Evolutionary conservation across 106 monocot genomes (phyloP).

Genomic region (Apostasia ramifera): DNA sequence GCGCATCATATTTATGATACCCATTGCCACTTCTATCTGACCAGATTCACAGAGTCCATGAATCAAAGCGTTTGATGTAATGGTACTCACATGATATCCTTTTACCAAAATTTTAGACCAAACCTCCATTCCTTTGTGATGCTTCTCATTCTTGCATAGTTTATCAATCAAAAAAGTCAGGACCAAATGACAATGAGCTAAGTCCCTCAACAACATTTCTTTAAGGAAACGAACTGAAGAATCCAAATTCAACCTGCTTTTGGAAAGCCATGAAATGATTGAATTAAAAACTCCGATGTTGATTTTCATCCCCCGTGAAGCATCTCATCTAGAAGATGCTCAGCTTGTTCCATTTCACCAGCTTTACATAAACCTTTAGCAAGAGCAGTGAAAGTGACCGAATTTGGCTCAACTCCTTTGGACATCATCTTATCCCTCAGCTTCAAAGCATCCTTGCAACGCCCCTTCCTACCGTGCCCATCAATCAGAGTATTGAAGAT

Average conservation of each 20-base stretch:
- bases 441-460: slow-evolving; percentile 27
- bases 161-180: slow-evolving; percentile 38
- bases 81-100: slow-evolving; percentile 37
- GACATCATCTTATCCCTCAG: slow-evolving; percentile 52
- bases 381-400: slow-evolving; percentile 61
- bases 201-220: slow-evolving; percentile 54
- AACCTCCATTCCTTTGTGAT: slow-evolving; percentile 38
- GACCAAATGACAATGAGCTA: slow-evolving; percentile 46
- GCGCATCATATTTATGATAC: slow-evolving; percentile 38
- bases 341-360: slow-evolving; percentile 59
- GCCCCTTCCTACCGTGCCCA: slow-evolving; percentile 47
- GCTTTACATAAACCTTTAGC: slow-evolving; percentile 50
- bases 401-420: slow-evolving; percentile 43
- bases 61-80: slow-evolving; percentile 63
- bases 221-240: slow-evolving; percentile 44
- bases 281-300: slow-evolving; percentile 43
- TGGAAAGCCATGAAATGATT: slow-evolving; percentile 48
- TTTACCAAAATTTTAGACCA: slow-evolving; percentile 50
- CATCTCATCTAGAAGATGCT: slow-evolving; percentile 59
- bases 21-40: slow-evolving; percentile 39
- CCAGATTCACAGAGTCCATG: slow-evolving; percentile 56
- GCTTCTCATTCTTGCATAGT: slow-evolving; percentile 46
- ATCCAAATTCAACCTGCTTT: slow-evolving; percentile 30
- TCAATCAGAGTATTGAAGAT: slow-evolving; percentile 71
- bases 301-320: slow-evolving; percentile 30